Conservation (phyloP, 345 rosid genomes). For the Populus euphratica region DNA sequence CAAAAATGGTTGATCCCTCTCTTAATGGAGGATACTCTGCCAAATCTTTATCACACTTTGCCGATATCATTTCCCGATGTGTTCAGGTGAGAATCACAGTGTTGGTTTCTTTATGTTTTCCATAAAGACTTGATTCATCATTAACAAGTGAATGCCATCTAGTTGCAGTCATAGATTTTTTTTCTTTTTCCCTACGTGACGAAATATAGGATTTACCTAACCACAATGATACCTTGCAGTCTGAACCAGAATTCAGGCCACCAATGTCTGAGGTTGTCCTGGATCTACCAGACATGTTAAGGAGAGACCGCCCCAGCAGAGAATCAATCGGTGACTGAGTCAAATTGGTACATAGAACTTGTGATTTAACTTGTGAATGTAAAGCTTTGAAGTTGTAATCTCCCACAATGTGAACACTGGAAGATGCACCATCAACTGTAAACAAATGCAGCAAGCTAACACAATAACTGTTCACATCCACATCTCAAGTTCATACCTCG, state of each 20-base stretch:
- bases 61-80: conserved; percentile 87
- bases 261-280: conserved; percentile 93
- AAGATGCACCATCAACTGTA: conserved; percentile 6
- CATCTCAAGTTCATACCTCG: background rate
- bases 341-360: background rate
- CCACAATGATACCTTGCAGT: conserved; percentile 37
- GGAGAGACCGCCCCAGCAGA: conserved; percentile 60
- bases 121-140: background rate
- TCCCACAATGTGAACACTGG: background rate
- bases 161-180: background rate
- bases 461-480: conserved; percentile 4
- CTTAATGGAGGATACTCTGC: conserved; percentile 73
- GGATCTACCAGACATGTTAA: conserved; percentile 75
- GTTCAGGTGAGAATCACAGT: conserved; percentile 60
- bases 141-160: background rate
- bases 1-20: conserved; percentile 92
- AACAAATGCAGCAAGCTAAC: conserved; percentile 14
- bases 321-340: conserved; percentile 50
- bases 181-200: too few relatives aligned
- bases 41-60: conserved; percentile 86
- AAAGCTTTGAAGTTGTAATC: conserved; percentile 8
- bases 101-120: background rate
- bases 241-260: conserved; percentile 81
- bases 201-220: background rate
- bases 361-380: conserved; percentile 15